phyloP scores from a whole-genome alignment of 176 grass and related monocot species.

The Echinochloa phyllopogon region DNA sequence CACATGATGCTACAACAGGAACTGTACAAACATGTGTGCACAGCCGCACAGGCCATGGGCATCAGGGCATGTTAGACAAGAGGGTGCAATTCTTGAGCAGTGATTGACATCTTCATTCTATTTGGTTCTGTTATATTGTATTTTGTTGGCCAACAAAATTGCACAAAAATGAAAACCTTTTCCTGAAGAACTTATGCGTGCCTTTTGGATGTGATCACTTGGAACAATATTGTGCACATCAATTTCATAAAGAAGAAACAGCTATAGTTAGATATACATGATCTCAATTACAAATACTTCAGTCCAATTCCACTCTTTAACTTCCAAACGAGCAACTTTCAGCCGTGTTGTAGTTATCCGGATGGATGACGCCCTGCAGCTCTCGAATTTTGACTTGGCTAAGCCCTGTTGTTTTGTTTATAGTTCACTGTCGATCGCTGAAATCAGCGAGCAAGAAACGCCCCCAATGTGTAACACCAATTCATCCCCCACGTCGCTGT shows the following conservation, averaged over 20 bases:
- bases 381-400: slow-evolving; percentile 1
- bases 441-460: neutral
- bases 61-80: neutral
- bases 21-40: neutral
- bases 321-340: neutral
- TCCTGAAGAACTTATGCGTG: neutral
- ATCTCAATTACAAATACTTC: neutral
- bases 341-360: neutral
- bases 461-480: neutral
- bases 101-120: neutral
- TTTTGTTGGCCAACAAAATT: neutral
- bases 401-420: neutral
- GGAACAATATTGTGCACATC: neutral
- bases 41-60: neutral
- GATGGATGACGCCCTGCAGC: neutral
- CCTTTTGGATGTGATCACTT: neutral
- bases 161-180: neutral
- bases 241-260: neutral
- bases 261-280: neutral
- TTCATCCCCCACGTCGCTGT: slow-evolving; percentile 27
- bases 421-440: neutral
- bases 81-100: neutral
- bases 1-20: neutral
- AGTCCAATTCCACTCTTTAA: neutral
- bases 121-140: neutral